Base-by-base conservation (phyloP, 176 grass and related monocot genomes). In the Oryza rufipogon region DNA sequence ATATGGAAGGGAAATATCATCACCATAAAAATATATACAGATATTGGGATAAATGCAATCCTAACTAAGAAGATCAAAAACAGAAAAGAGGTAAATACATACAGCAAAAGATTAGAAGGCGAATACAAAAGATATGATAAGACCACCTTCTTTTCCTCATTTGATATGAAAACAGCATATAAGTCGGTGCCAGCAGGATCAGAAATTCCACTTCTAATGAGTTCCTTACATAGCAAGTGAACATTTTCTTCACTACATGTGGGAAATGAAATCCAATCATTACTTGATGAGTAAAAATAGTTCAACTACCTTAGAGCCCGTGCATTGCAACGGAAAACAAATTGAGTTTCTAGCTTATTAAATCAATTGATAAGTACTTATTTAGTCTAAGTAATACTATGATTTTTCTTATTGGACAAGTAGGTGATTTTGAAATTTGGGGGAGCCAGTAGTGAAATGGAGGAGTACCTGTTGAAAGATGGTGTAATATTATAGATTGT, bases 111-210 rank as follows among this genome's bases (percentile, higher is more conserved):
- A 66, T 17, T 28, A 81, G 14, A 22, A 47, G 10, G 28, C 23
- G 4, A 83, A 70, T 44, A 34, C 68, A 51, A 6, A 16, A 73
- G 7, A 49, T 63, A 69, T 16, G 51, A 86, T 42, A 65, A 54
- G 33, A 71, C 66, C 75, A 94, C 93, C 87, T 83, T 92, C 48
- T 92, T 92, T 82, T 75, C 83, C 80, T 93, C 87, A 34, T 95
- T 95, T 60, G 91, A 98, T 90, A 98, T 92, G 91, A 98, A 95
- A 80, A 92, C 86, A 56, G 91, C 87, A 51, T 87, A 98, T 71
- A 98, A 85, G 86, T 95, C 89, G 83, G 68, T 51, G 41, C 91
- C 93, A 20, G 36, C 32, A 44, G 83, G 80, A 80, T 90, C 85
- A 81, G 93, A 83, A 80, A 89, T 69, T 83, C 89, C 96, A 45